These are phyloP conservation scores for Hypoxylon sp. DNA, from an alignment of 2,329 filamentous ascomycete species.

Conservation along the genomic window DNA sequence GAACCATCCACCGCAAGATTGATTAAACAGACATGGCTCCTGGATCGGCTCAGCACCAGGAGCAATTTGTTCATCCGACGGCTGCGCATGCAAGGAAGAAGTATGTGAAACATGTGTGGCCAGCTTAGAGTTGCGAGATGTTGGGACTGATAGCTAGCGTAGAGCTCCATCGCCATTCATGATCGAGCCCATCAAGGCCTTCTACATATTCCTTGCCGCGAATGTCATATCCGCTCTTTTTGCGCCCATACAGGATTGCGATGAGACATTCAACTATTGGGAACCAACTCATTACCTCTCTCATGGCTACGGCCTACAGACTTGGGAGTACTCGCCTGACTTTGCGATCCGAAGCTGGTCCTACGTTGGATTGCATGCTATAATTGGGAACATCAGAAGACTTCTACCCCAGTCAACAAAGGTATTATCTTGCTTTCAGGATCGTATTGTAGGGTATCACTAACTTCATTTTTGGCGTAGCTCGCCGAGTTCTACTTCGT, in stretches of 20 bases:
- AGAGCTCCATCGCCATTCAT: constrained; percentile 68
- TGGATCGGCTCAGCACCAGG: constrained; percentile 28
- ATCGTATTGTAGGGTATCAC: constrained; percentile 10
- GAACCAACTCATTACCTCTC: constrained; percentile 94
- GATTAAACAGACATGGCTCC: constrained; percentile 42
- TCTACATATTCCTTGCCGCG: constrained; percentile 81
- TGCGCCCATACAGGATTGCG: constrained; percentile 95
- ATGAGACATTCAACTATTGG: constrained; percentile 99
- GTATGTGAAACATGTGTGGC: constrained; percentile 38
- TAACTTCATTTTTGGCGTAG: constrained; percentile 49
- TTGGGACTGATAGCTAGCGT: constrained; percentile 27
- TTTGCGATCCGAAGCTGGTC: constrained; percentile 97
- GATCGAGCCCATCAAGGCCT: constrained; percentile 78
- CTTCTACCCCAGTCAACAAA: constrained; percentile 72
- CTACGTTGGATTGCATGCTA: constrained; percentile 84
- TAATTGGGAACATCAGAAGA: constrained; percentile 74
- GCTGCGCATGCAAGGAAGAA: constrained; percentile 51
- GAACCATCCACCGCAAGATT: not conserved
- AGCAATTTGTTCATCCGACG: constrained; percentile 46
- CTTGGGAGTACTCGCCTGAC: constrained; percentile 97
- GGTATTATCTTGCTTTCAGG: constrained; percentile 51
- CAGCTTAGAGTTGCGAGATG: not conserved
- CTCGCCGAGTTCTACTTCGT: constrained; percentile 88
- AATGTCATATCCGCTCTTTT: constrained; percentile 82
- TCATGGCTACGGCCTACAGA: constrained; percentile 93